phyloP scores from a whole-genome alignment of 2,329 filamentous ascomycete species.

The Pestalotiopsis sp. region DNA sequence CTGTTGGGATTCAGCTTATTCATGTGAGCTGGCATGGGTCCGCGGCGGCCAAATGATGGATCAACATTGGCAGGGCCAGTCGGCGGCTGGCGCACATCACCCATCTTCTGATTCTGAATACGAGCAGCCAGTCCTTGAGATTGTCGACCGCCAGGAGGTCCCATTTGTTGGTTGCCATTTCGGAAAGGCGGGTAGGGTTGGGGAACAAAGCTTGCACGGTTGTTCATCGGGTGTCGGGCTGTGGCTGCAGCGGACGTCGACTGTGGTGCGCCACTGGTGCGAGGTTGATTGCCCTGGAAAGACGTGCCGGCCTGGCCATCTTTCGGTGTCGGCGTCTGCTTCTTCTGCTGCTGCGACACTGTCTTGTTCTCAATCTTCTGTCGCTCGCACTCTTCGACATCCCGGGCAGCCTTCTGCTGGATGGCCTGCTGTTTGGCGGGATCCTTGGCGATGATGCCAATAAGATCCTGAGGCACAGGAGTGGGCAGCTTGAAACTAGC shows the following conservation, averaged over 20 bases:
- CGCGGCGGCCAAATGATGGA: constrained; percentile 54
- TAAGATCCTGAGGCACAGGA: constrained; percentile 86
- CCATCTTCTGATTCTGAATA: constrained; percentile 56
- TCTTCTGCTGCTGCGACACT: constrained; percentile 61
- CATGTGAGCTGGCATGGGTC: constrained; percentile 54
- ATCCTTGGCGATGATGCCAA: constrained; percentile 95
- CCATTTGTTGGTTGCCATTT: constrained; percentile 45
- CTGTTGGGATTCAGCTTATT: constrained; percentile 67
- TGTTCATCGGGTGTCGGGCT: constrained; percentile 44
- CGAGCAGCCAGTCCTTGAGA: constrained; percentile 52
- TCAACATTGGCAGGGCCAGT: constrained; percentile 70
- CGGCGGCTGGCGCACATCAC: constrained; percentile 72
- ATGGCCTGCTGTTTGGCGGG: constrained; percentile 93
- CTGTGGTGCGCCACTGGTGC: constrained; percentile 33
- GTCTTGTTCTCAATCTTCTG: constrained; percentile 44
- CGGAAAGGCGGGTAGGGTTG: constrained; percentile 51
- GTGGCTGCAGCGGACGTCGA: constrained; percentile 17
- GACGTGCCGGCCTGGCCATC: constrained; percentile 42
- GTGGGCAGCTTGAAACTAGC: constrained; percentile 92
- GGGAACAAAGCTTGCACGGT: constrained; percentile 51
- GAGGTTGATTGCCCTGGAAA: constrained; percentile 27
- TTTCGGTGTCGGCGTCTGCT: constrained; percentile 46
- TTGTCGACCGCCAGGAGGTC: constrained; percentile 40
- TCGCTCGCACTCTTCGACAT: constrained; percentile 65
- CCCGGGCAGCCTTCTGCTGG: constrained; percentile 80